Percentiles rank a stretch among this genome's conserved stretches.
Evolutionary conservation across 2,329 filamentous ascomycete species (phyloP).

Genomic region (Paraconiothyrium brasiliense): DNA sequence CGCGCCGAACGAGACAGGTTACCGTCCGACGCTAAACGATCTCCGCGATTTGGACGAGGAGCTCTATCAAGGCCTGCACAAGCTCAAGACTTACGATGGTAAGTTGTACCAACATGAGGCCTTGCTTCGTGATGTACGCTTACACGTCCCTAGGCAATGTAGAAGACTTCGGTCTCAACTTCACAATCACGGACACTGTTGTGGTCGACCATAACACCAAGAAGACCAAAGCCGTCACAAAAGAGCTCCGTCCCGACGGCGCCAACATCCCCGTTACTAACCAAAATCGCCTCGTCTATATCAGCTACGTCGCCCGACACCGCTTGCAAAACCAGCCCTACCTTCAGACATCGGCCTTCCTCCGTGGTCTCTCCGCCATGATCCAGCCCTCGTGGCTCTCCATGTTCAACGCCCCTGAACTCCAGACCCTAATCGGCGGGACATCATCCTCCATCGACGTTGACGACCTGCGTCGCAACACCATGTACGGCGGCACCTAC

Average conservation of each 20-base stretch:
- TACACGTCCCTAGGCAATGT: conserved; percentile 67
- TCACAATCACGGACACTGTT: conserved; percentile 82
- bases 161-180: conserved; percentile 82
- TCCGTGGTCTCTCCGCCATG: conserved; percentile 84
- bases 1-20: conserved; percentile 73
- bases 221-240: conserved; percentile 70
- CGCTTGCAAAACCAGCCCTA: conserved; percentile 82
- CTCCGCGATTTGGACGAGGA: conserved; percentile 89
- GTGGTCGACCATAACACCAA: conserved; percentile 46
- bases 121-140: neutral
- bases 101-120: neutral
- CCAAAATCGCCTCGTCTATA: conserved; percentile 92
- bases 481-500: conserved; percentile 87
- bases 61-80: conserved; percentile 83
- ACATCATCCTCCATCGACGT: conserved; percentile 87
- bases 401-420: conserved; percentile 97
- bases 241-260: conserved; percentile 79
- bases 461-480: conserved; percentile 83
- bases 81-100: conserved; percentile 82
- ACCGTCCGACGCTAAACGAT: conserved; percentile 94
- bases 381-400: conserved; percentile 92
- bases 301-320: conserved; percentile 88
- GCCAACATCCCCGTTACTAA: conserved; percentile 84
- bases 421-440: conserved; percentile 92
- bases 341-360: conserved; percentile 85